Percentiles rank a stretch among this genome's conserved stretches.
Evolutionary conservation across 371 early-diverging fungal species (phyloP).

Genomic region (Mortierella sp.): DNA sequence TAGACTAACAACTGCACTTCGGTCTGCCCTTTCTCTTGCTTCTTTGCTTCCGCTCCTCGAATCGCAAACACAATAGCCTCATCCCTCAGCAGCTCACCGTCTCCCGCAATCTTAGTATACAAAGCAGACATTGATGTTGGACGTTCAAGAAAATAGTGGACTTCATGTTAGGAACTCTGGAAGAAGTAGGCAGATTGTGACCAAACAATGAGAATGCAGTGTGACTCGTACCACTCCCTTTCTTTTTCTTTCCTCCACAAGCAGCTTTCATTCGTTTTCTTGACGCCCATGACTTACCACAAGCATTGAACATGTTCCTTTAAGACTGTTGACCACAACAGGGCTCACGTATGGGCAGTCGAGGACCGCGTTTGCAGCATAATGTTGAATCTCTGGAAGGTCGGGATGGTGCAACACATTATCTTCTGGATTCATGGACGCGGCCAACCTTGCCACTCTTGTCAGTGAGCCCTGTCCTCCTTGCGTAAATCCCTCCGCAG

Average conservation of each 20-base stretch:
- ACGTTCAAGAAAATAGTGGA: not conserved
- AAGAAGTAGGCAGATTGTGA: not conserved
- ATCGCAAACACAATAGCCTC: slow-evolving; percentile 61
- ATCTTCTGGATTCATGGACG: slow-evolving; percentile 19
- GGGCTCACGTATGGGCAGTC: slow-evolving; percentile 64
- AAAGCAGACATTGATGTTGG: not conserved
- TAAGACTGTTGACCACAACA: slow-evolving; percentile 55
- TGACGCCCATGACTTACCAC: slow-evolving; percentile 53
- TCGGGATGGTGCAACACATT: slow-evolving; percentile 53
- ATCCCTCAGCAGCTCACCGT: slow-evolving; percentile 73
- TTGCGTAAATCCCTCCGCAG: slow-evolving; percentile 60
- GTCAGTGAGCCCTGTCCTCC: slow-evolving; percentile 53
- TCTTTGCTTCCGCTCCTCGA: slow-evolving; percentile 19
- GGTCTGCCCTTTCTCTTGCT: slow-evolving; percentile 6
- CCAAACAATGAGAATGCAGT: too few relatives aligned
- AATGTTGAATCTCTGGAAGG: slow-evolving; percentile 61
- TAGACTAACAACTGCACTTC: slow-evolving; percentile 62
- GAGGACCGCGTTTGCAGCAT: slow-evolving; percentile 60
- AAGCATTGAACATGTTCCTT: slow-evolving; percentile 57
- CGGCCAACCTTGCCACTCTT: slow-evolving; percentile 48
- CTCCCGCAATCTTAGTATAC: slow-evolving; percentile 67
- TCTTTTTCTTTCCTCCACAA: too few relatives aligned
- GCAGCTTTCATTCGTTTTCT: too few relatives aligned
- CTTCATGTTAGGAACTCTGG: not conserved
- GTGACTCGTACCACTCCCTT: too few relatives aligned